Evolutionary conservation across 139 green algal species (phyloP).

Genomic region (Chlorella ohadii): DNA sequence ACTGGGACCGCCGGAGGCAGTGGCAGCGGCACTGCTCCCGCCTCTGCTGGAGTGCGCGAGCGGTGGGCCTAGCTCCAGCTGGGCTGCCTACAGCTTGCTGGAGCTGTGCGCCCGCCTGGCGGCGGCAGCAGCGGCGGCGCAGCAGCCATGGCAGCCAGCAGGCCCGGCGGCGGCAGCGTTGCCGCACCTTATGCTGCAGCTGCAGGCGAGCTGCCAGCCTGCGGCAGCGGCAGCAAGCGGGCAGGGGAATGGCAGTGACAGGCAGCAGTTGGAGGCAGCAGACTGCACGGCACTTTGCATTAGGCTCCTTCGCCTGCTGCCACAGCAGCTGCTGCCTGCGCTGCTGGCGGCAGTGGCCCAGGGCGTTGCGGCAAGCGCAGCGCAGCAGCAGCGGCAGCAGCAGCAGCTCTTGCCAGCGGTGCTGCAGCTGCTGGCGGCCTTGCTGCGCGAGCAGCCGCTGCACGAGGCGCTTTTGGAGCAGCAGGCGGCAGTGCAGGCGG

Average conservation of each 20-base stretch:
- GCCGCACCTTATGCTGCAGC: slow-evolving; percentile 10
- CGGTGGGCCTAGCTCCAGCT: not conserved
- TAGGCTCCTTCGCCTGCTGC: not conserved
- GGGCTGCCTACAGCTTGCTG: slow-evolving; percentile 18
- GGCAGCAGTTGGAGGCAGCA: not conserved
- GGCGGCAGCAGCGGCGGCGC: not conserved
- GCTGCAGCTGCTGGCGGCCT: not conserved
- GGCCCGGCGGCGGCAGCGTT: not conserved
- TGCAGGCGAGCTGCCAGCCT: not conserved
- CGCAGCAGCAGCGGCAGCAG: too few species aligned
- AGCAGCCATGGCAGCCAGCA: slow-evolving; percentile 14
- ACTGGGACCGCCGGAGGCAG: not conserved
- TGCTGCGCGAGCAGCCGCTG: slow-evolving; percentile 7
- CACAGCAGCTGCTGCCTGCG: not conserved
- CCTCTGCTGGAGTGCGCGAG: not conserved
- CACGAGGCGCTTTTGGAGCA: not conserved
- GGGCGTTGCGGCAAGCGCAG: not conserved
- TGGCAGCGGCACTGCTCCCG: not conserved
- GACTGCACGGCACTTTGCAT: not conserved
- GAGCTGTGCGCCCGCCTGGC: not conserved
- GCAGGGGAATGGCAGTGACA: not conserved
- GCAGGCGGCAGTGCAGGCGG: not conserved
- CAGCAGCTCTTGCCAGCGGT: not conserved
- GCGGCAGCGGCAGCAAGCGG: not conserved
- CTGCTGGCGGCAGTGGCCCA: not conserved